Conservation (phyloP, 192 early-diverging fungal genomes). For the Allomyces macrogynus region DNA sequence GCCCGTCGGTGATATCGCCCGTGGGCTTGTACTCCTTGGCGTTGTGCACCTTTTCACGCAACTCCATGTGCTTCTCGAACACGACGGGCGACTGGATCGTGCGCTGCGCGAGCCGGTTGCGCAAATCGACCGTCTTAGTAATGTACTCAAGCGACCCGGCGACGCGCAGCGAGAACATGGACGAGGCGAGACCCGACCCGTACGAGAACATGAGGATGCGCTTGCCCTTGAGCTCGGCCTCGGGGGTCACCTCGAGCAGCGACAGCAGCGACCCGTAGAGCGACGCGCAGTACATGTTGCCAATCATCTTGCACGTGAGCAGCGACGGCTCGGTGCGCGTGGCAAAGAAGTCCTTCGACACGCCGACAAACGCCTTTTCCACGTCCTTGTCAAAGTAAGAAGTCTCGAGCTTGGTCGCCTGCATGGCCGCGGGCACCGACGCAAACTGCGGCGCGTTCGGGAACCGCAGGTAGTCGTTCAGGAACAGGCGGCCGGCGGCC, state of each 20-base stretch:
- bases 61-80: slow-evolving; percentile 59
- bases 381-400: slow-evolving; percentile 71
- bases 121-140: slow-evolving; percentile 38
- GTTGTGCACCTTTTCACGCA: slow-evolving; percentile 75
- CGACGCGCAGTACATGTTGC: slow-evolving; percentile 80
- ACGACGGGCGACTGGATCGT: slow-evolving; percentile 49
- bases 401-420: slow-evolving; percentile 34
- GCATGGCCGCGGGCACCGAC: slow-evolving; percentile 28
- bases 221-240: slow-evolving; percentile 55
- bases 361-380: slow-evolving; percentile 73
- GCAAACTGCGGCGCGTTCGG: slow-evolving; percentile 37
- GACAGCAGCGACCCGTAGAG: slow-evolving; percentile 56
- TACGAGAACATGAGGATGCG: slow-evolving; percentile 83
- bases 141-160: slow-evolving; percentile 39
- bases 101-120: slow-evolving; percentile 47
- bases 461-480: slow-evolving; percentile 77
- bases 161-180: slow-evolving; percentile 82
- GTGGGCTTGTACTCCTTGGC: slow-evolving; percentile 57
- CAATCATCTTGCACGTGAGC: slow-evolving; percentile 67
- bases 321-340: slow-evolving; percentile 59
- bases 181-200: slow-evolving; percentile 85
- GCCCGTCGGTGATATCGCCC: slow-evolving; percentile 32
- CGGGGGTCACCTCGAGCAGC: slow-evolving; percentile 49
- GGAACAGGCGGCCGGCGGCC: slow-evolving; percentile 70
- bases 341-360: slow-evolving; percentile 53